Evolutionary conservation across 176 grass and related monocot species (phyloP), one percentile per base, ranked within the genome.

Genomic region (Oryza rufipogon): DNA sequence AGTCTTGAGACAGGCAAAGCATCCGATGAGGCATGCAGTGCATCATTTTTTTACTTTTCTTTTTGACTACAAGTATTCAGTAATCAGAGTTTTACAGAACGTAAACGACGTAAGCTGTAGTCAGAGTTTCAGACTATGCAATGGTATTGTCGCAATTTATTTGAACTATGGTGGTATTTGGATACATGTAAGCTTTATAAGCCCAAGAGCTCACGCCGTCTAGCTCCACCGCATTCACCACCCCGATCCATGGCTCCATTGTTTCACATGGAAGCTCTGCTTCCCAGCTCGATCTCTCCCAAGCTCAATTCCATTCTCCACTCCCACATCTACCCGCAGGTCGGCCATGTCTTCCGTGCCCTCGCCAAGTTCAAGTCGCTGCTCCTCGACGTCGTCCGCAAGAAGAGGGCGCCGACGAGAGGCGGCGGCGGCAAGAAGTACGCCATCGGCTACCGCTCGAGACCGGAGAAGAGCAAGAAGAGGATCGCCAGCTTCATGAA

Each of bases 341-440:
- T 86, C 9, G 86, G 83, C 70, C 83, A 71, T 44, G 86, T 91
- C 60, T 84, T 88, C 71, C 89, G 81, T 11, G 75, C 74, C 22
- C 86, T 94, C n/a, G 89, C 83, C 46, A 49, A 71, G 80, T 80
- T 94, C 85, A 94, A 86, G 81, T 91, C 87, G 16, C 15, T 86
- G 44, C 41, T 94, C 80, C 64, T 84, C n/a, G 75, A 84, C 56
- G 83, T 87, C 13, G 42, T 91, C 63, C 33, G 56, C 84, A 85
- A 86, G 79, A 80, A 67, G 67, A 83, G 74, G 33, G 34, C 26
- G 16, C 41, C 20, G 16, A 2, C 64, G 20, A 52, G 66, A 49
- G 11, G 11, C 28, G 32, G 52, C 52, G 9, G 42, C 34, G 58
- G 52, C 52, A 22, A 63, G 58, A 74, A 32, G 20, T 63, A 78